A percentile compares a stretch with the other conserved stretches of the same genome.
phyloP scores from a whole-genome alignment of 1,284 basidiomycete genomes.

The Puccinia sorghi region DNA sequence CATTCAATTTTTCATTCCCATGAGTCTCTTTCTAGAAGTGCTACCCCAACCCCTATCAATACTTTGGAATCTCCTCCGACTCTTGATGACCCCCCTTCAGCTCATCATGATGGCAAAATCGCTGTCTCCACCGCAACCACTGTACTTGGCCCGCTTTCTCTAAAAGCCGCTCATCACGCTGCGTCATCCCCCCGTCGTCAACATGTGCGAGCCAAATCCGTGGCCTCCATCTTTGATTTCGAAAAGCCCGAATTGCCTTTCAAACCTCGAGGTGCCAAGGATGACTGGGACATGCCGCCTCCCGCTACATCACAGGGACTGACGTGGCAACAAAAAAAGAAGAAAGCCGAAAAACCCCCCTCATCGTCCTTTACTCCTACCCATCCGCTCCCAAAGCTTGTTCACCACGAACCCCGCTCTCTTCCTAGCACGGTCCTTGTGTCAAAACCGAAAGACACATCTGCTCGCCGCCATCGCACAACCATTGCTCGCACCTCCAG shows the following conservation, averaged over 20 bases:
- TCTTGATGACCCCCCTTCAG: too few species aligned
- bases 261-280: background rate
- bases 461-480: conserved; percentile 14
- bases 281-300: conserved; percentile 43
- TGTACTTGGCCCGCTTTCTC: background rate
- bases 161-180: background rate
- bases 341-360: background rate
- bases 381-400: background rate
- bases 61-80: background rate
- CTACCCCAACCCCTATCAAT: conserved; percentile 7
- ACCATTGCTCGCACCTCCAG: conserved; percentile 21
- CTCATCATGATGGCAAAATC: background rate
- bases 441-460: background rate
- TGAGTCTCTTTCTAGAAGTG: background rate
- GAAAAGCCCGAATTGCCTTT: background rate
- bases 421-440: background rate
- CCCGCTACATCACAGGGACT: background rate
- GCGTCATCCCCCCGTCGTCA: background rate
- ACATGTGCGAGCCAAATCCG: conserved; percentile 35
- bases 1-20: conserved; percentile 8
- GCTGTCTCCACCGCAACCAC: background rate
- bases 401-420: background rate
- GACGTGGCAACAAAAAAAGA: conserved; percentile 32
- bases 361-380: background rate
- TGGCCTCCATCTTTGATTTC: conserved; percentile 18